Conservation (phyloP, 805 yeast genomes). For the Nakazawaea ernobii region DNA sequence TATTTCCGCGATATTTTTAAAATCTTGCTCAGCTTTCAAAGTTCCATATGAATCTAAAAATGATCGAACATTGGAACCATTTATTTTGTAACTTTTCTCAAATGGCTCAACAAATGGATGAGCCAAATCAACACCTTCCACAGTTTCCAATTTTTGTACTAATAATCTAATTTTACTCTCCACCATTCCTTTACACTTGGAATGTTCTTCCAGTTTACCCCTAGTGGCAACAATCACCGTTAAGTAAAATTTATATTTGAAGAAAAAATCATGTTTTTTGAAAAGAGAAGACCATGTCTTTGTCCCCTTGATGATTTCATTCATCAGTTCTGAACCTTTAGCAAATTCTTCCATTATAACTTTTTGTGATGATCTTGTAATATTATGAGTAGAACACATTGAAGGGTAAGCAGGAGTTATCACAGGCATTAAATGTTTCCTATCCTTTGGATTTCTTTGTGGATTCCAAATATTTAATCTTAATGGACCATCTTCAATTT, state of each 20-base stretch:
- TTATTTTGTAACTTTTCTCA: slow-evolving; percentile 40
- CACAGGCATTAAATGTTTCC: slow-evolving; percentile 93
- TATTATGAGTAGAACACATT: slow-evolving; percentile 98
- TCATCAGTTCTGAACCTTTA: slow-evolving; percentile 70
- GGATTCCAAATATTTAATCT: slow-evolving; percentile 98
- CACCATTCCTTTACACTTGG: slow-evolving; percentile 89
- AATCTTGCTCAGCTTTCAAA: slow-evolving; percentile 42
- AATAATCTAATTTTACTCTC: slow-evolving; percentile 80
- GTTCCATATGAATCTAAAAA: slow-evolving; percentile 63
- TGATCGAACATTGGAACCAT: slow-evolving; percentile 43
- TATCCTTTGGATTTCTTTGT: slow-evolving; percentile 78
- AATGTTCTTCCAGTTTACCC: slow-evolving; percentile 73
- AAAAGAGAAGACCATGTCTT: slow-evolving; percentile 73
- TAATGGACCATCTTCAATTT: slow-evolving; percentile 93
- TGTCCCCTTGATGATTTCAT: slow-evolving; percentile 57
- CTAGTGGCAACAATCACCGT: slow-evolving; percentile 75
- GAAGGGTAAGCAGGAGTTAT: slow-evolving; percentile 98
- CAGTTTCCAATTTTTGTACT: slow-evolving; percentile 76
- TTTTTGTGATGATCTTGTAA: slow-evolving; percentile 80
- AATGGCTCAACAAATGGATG: slow-evolving; percentile 87
- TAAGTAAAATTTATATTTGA: slow-evolving; percentile 77
- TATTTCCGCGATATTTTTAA: slow-evolving; percentile 27
- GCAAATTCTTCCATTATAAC: slow-evolving; percentile 74
- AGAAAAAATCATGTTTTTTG: slow-evolving; percentile 75
- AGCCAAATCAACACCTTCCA: slow-evolving; percentile 72